These are phyloP conservation scores for Hyphodiscus sp. DNA, from an alignment of 2,329 filamentous ascomycete genomes.

Conservation along the genomic window DNA sequence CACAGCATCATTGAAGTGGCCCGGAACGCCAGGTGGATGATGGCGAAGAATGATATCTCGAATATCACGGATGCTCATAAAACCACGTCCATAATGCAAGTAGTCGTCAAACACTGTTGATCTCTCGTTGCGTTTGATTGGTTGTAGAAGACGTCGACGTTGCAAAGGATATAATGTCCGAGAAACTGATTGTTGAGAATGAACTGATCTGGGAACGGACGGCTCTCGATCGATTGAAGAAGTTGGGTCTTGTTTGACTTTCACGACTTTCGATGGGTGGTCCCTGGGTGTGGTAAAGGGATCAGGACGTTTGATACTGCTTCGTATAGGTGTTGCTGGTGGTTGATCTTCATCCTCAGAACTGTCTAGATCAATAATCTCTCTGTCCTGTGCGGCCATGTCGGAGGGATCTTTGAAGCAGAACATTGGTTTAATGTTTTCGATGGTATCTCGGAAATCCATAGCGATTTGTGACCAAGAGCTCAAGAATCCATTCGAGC, in stretches of 20 bases:
- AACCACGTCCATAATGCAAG: background rate
- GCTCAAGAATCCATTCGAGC: slow-evolving; percentile 37
- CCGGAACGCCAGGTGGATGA: slow-evolving; percentile 52
- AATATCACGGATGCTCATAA: slow-evolving; percentile 35
- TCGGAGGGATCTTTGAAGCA: slow-evolving; percentile 19
- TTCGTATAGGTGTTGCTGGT: too few relatives aligned
- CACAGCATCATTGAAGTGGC: slow-evolving; percentile 52
- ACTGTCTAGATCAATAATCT: slow-evolving; percentile 10
- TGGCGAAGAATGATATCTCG: slow-evolving; percentile 48
- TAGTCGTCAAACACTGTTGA: slow-evolving; percentile 1
- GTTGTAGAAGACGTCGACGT: background rate
- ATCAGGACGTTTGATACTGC: background rate
- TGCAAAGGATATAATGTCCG: background rate
- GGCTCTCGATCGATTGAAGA: background rate
- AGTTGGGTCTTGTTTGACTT: background rate
- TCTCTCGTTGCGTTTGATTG: background rate
- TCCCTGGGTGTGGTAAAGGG: background rate
- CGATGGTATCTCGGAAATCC: slow-evolving; percentile 22
- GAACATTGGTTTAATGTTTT: slow-evolving; percentile 27
- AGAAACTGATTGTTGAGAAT: background rate
- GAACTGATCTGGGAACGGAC: background rate
- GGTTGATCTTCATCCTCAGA: slow-evolving; percentile 3
- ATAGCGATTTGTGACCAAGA: slow-evolving; percentile 22
- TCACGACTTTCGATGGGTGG: background rate
- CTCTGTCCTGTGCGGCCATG: background rate